phyloP scores from a whole-genome alignment of 805 yeast genomes.

The Nakazawaea wyomingensis region DNA sequence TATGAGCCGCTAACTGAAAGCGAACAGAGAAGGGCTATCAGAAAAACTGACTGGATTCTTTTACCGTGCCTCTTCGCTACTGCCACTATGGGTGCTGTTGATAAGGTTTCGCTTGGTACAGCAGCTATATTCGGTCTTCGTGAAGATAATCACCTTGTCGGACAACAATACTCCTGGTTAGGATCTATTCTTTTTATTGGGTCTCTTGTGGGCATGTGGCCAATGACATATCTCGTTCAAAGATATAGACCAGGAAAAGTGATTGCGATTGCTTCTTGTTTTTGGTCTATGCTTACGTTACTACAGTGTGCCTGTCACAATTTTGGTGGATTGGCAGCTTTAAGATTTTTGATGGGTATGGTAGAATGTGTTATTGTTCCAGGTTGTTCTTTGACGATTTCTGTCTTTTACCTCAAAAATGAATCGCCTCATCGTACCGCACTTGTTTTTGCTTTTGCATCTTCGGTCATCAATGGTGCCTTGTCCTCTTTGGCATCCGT shows the following conservation, averaged over 20 bases:
- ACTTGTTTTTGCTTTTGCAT: slow-evolving; percentile 31
- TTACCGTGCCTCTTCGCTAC: slow-evolving; percentile 32
- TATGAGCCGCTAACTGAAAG: slow-evolving; percentile 21
- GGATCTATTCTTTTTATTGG: slow-evolving; percentile 37
- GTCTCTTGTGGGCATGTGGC: slow-evolving; percentile 37
- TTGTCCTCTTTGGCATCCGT: slow-evolving; percentile 30
- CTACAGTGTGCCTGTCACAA: slow-evolving; percentile 28
- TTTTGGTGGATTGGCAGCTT: slow-evolving; percentile 35
- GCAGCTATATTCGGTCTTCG: slow-evolving; percentile 35
- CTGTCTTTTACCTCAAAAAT: slow-evolving; percentile 22
- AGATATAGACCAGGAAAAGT: slow-evolving; percentile 21
- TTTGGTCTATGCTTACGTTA: slow-evolving; percentile 15
- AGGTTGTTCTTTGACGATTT: slow-evolving; percentile 26
- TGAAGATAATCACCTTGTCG: slow-evolving; percentile 27
- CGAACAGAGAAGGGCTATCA: slow-evolving; percentile 27
- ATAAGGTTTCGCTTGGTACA: slow-evolving; percentile 29
- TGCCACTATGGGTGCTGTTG: slow-evolving; percentile 33
- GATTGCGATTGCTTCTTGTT: slow-evolving; percentile 17
- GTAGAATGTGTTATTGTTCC: slow-evolving; percentile 37
- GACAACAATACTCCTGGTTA: slow-evolving; percentile 34
- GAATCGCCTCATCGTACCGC: slow-evolving; percentile 20
- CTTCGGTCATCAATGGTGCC: slow-evolving; percentile 24
- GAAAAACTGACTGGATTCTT: slow-evolving; percentile 33
- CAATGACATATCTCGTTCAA: slow-evolving; percentile 24
- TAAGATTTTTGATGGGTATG: slow-evolving; percentile 38